These are phyloP conservation scores for Zostera marina DNA, from an alignment of 116 monocot genomes.

Conservation along the genomic window DNA sequence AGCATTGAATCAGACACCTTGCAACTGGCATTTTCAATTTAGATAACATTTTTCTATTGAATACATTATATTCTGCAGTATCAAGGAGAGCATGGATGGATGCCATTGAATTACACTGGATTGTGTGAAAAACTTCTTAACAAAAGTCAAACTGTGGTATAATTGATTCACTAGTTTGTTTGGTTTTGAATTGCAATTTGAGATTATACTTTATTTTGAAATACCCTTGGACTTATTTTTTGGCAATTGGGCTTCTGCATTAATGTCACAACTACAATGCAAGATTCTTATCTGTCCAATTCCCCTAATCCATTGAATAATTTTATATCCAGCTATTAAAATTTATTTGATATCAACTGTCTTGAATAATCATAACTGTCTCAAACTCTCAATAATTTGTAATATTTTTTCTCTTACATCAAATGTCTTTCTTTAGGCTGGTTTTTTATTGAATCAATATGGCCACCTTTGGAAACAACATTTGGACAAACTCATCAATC, in stretches of 20 bases:
- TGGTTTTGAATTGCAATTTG: neutral
- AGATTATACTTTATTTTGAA: too few relatives aligned
- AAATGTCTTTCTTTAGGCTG: constrained; percentile 43
- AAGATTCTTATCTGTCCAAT: neutral
- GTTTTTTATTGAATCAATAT: constrained; percentile 88
- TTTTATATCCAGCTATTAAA: too few relatives aligned
- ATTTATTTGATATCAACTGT: too few relatives aligned
- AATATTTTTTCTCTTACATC: neutral
- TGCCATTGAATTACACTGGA: constrained; percentile 71
- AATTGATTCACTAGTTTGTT: constrained; percentile 1
- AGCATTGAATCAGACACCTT: neutral
- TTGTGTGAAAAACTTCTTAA: constrained; percentile 89
- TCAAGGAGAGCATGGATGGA: constrained; percentile 98
- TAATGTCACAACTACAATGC: too few relatives aligned
- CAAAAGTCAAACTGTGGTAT: constrained; percentile 98
- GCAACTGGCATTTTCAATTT: neutral
- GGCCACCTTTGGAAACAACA: constrained; percentile 66
- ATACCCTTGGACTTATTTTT: neutral
- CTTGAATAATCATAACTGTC: too few relatives aligned
- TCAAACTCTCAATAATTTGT: too few relatives aligned
- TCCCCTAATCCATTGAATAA: neutral
- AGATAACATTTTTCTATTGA: neutral
- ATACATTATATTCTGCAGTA: constrained; percentile 38
- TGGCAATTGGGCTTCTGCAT: neutral
- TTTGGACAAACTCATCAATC: constrained; percentile 62